Conservation (phyloP, 2,329 filamentous ascomycete genomes). For the Arthrobotrys megalospora region DNA sequence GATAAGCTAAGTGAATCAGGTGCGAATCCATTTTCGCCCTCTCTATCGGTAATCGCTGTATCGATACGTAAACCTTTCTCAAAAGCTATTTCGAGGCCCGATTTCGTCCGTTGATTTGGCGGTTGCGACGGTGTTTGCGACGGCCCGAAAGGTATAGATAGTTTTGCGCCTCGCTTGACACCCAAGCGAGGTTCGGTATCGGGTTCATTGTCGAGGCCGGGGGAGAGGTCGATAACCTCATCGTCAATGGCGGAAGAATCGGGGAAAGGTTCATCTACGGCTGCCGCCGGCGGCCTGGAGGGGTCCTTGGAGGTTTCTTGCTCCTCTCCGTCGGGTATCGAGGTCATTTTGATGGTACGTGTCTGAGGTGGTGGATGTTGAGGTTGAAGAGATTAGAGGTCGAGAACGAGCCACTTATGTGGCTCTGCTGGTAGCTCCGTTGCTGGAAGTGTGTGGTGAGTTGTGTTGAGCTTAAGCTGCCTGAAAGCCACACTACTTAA, state of each 20-base stretch:
- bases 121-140: conserved; percentile 39
- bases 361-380: conserved; percentile 35
- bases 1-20: conserved; percentile 81
- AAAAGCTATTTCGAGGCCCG: conserved; percentile 14
- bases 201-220: conserved; percentile 46
- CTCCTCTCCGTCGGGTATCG: conserved; percentile 52
- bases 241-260: conserved; percentile 59
- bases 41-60: conserved; percentile 57
- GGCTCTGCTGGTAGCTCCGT: conserved; percentile 19
- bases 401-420: conserved; percentile 12
- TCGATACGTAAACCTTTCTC: conserved; percentile 51
- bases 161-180: conserved; percentile 58
- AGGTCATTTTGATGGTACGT: conserved; percentile 48
- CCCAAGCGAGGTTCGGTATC: conserved; percentile 54
- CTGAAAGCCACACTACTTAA: background rate
- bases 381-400: conserved; percentile 41
- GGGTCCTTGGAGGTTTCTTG: conserved; percentile 33
- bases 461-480: background rate
- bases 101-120: conserved; percentile 24
- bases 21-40: conserved; percentile 60
- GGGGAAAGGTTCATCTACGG: conserved; percentile 46
- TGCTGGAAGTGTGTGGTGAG: background rate
- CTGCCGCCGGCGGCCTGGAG: conserved; percentile 19
- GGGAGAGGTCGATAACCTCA: conserved; percentile 47
- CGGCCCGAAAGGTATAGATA: conserved; percentile 56